phyloP scores from a whole-genome alignment of 306 rosid species.

The Argentina anserina region DNA sequence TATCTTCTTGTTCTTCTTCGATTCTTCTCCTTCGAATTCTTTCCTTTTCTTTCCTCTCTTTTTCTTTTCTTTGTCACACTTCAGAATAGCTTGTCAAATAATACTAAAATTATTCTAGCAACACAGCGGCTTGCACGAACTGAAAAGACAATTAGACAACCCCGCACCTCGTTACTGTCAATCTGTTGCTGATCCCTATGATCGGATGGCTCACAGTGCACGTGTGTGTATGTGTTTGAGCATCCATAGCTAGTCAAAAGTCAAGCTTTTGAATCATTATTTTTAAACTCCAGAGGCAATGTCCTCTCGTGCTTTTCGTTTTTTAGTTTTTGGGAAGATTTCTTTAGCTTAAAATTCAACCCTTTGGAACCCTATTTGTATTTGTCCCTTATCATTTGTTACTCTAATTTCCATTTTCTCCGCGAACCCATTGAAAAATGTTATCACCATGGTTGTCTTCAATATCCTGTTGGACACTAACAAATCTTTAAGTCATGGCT shows the following conservation, averaged over 20 bases:
- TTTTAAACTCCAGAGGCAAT: slow-evolving; percentile 12
- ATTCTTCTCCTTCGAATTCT: not conserved
- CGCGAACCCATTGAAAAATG: not conserved
- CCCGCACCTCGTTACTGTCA: slow-evolving; percentile 7
- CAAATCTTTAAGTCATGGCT: not conserved
- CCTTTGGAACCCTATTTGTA: not conserved
- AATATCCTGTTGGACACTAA: not conserved
- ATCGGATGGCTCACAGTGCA: slow-evolving; percentile 33
- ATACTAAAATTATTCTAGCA: not conserved
- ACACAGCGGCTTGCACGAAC: slow-evolving; percentile 3
- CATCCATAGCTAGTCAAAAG: slow-evolving; percentile 12
- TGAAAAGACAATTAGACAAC: slow-evolving; percentile 15
- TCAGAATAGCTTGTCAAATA: not conserved
- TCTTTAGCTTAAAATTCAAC: not conserved
- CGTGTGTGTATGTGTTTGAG: slow-evolving; percentile 28
- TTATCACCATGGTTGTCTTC: not conserved
- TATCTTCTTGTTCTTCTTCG: no score
- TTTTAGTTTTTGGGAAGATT: no score
- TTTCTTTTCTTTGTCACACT: slow-evolving; percentile 1
- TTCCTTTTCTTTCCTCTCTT: not conserved
- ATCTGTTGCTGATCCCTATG: slow-evolving; percentile 22
- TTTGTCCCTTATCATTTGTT: not conserved
- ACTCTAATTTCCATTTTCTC: not conserved
- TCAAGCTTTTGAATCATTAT: slow-evolving; percentile 5
- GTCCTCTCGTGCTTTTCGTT: not conserved